Conservation (phyloP, 495 filamentous ascomycete species). For the Podospora bellae-mahoneyi region DNA sequence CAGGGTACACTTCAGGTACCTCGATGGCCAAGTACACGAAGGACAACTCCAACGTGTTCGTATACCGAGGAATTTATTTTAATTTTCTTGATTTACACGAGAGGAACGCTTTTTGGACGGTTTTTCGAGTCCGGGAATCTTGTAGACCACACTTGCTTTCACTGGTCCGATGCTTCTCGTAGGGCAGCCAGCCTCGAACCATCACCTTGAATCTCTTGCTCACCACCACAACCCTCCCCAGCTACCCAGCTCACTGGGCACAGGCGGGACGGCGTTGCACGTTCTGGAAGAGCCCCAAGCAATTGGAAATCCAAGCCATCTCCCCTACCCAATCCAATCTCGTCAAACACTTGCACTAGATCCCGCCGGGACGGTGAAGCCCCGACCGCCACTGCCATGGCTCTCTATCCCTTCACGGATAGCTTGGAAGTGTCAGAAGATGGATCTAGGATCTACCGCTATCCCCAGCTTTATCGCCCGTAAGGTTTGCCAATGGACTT, state of each 20-base stretch:
- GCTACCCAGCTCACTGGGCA: not conserved
- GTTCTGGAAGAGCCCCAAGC: constrained; percentile 7
- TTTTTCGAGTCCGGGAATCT: not conserved
- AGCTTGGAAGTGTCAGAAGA: not conserved
- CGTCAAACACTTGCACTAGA: not conserved
- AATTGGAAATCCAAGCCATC: not conserved
- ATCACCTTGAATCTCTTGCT: too few species aligned
- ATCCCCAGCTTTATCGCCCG: not conserved
- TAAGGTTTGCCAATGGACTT: not conserved
- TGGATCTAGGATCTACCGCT: not conserved
- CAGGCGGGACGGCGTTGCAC: not conserved
- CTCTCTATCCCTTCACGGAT: constrained; percentile 2
- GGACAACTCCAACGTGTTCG: not conserved
- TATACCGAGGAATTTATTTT: constrained; percentile 3
- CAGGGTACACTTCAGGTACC: not conserved
- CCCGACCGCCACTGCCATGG: constrained; percentile 4
- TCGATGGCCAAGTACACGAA: not conserved
- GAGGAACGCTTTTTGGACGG: not conserved
- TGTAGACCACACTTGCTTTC: not conserved
- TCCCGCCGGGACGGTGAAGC: constrained; percentile 12
- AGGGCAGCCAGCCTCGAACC: not conserved
- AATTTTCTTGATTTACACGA: not conserved
- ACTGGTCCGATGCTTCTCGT: not conserved
- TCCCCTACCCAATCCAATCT: constrained; percentile 4
- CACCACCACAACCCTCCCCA: not conserved